Evolutionary conservation across 2,329 filamentous ascomycete genomes (phyloP), one percentile per base, ranked within the genome.

Genomic region (Eutypa lata): DNA sequence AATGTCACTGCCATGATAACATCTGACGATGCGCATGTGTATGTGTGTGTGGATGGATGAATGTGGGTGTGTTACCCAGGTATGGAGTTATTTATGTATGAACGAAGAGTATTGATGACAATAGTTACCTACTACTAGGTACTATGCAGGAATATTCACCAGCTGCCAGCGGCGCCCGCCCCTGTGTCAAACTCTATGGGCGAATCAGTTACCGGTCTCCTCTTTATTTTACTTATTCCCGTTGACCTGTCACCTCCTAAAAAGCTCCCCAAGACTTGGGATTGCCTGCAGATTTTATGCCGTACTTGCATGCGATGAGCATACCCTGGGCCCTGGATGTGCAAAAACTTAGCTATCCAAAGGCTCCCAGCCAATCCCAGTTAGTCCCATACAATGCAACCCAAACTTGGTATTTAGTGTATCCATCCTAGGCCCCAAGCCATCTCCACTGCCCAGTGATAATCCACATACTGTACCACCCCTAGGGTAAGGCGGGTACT

Each of bases 401-500:
- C 38, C 38, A 42, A 21, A 10, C 21, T n/a, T n/a, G 42, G 42
- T 45, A 43, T 14, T 14, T 14, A 7, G 31, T 35, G 14, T 35
- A 14, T 18, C 35, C 35, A 38, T 38, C 13, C 35, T 38, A 5
- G 13, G n/a, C 13, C 13, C 35, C 35, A 38, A 38, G 35, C 42
- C 42, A 45, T 11, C 42, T 24, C 22, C 42, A 13, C 42, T 28
- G 42, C 22, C 42, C 42, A 18, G 13, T 24, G 22, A 28, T 45
- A 21, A 28, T 28, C 42, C 42, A 45, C 42, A 45, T 45, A 45
- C 42, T 28, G 42, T 28, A 45, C 42, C 42, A 45, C 21, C 42
- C 42, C 42, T 45, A 45, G 42, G 42, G 42, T 45, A 45, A 28
- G 42, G 42, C 42, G 42, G 42, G 42, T 45, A 45, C 42, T 45